Conservation (phyloP, 1,284 basidiomycete species). For the Puccinia horiana region DNA sequence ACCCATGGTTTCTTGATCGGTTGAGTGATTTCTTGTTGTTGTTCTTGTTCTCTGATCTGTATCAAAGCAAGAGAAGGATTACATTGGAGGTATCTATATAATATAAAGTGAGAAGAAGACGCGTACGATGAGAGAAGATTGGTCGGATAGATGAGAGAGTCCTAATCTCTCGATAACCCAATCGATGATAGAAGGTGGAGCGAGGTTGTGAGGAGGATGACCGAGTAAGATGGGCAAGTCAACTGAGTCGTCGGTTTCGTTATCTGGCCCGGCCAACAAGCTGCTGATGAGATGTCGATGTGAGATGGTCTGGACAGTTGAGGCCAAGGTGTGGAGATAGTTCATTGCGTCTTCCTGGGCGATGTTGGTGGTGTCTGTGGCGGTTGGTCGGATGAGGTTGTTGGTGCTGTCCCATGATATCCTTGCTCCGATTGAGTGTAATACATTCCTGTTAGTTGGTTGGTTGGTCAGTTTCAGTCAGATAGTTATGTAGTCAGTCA, state of each 20-base stretch:
- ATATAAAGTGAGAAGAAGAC: no score
- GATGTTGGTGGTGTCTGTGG: neutral
- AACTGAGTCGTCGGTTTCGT: constrained; percentile 26
- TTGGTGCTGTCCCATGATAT: neutral
- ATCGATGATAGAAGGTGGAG: neutral
- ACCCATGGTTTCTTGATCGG: neutral
- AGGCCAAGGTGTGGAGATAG: neutral
- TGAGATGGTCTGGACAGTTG: neutral
- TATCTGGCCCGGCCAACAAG: constrained; percentile 23
- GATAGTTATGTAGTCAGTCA: no score
- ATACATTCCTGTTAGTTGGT: neutral
- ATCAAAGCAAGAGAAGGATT: no score
- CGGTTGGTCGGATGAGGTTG: neutral
- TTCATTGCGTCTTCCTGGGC: neutral
- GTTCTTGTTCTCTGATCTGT: neutral
- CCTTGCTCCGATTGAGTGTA: neutral
- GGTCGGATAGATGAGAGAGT: neutral
- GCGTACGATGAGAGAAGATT: neutral
- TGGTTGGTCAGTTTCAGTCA: no score
- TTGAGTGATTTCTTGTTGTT: neutral
- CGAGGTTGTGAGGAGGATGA: no score
- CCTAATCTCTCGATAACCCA: neutral
- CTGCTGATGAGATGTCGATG: constrained; percentile 8
- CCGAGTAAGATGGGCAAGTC: no score
- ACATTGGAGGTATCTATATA: no score